Percentiles rank a stretch among this genome's conserved stretches.
Conservation (phyloP, 768 basidiomycete genomes). For the Tricholoma saponaceum region DNA sequence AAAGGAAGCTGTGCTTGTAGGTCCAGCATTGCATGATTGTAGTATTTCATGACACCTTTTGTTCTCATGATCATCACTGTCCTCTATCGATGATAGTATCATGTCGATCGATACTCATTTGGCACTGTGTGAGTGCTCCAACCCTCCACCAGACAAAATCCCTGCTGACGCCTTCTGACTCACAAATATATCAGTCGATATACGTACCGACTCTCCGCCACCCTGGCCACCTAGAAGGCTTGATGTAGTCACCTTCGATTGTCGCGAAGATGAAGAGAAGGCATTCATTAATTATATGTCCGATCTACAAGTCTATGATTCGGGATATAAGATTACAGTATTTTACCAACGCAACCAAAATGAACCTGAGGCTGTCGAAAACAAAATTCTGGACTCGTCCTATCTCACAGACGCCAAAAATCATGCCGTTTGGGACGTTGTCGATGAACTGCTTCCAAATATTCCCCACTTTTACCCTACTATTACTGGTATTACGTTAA, state of each 20-base stretch:
- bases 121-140: too few relatives aligned
- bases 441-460: neutral
- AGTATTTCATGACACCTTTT: too few relatives aligned
- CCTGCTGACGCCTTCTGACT: too few relatives aligned
- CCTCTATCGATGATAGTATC: too few relatives aligned
- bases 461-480: slow-evolving; percentile 1
- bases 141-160: too few relatives aligned
- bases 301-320: neutral
- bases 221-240: neutral
- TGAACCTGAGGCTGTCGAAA: neutral
- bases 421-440: neutral
- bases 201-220: neutral
- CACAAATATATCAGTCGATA: neutral
- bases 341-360: neutral
- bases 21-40: too few relatives aligned
- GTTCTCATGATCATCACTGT: too few relatives aligned
- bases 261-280: neutral
- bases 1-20: too few relatives aligned
- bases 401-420: neutral
- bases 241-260: neutral
- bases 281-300: neutral
- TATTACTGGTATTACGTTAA: neutral
- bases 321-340: neutral
- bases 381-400: neutral
- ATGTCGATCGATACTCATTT: too few relatives aligned